Percentiles rank a stretch among this genome's conserved stretches.
Evolutionary conservation across 306 rosid genomes (phyloP).

Genomic region (Castanospermum australe): DNA sequence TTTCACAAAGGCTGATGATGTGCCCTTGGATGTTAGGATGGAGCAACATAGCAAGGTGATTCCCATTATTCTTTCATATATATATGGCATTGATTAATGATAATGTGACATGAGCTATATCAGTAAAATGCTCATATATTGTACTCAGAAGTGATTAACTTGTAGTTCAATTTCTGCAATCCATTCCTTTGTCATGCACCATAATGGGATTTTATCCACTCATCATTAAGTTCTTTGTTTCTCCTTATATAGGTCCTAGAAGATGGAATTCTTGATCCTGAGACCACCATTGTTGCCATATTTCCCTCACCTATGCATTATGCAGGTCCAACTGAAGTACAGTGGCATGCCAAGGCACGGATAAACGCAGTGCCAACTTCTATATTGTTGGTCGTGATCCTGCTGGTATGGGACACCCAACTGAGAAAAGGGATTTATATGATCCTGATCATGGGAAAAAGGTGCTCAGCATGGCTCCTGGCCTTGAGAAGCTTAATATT

Average conservation of each 20-base stretch:
- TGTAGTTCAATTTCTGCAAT: not conserved
- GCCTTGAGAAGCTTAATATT: slow-evolving; percentile 92
- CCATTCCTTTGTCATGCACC: not conserved
- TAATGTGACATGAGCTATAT: not conserved
- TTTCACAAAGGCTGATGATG: slow-evolving; percentile 87
- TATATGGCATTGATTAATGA: not conserved
- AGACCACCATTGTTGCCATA: slow-evolving; percentile 87
- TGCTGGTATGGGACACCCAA: slow-evolving; percentile 98
- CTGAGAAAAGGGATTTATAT: slow-evolving; percentile 87
- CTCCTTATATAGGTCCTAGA: slow-evolving; percentile 83
- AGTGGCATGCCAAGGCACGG: slow-evolving; percentile 98
- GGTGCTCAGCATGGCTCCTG: slow-evolving; percentile 97
- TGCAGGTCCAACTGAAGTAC: slow-evolving; percentile 99
- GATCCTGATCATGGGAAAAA: slow-evolving; percentile 97
- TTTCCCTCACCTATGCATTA: slow-evolving; percentile 99
- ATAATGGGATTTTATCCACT: not conserved
- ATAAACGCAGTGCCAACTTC: slow-evolving; percentile 94
- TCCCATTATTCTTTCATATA: slow-evolving; percentile 19
- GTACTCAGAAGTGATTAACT: not conserved
- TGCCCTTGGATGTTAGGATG: slow-evolving; percentile 97
- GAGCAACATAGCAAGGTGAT: slow-evolving; percentile 98
- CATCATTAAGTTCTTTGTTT: slow-evolving; percentile 13
- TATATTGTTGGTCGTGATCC: slow-evolving; percentile 99
- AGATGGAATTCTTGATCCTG: slow-evolving; percentile 92
- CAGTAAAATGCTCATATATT: not conserved